These are phyloP conservation scores for Vitis hybrid DNA, from an alignment of 177 flowering plant genomes.

Conservation along the genomic window DNA sequence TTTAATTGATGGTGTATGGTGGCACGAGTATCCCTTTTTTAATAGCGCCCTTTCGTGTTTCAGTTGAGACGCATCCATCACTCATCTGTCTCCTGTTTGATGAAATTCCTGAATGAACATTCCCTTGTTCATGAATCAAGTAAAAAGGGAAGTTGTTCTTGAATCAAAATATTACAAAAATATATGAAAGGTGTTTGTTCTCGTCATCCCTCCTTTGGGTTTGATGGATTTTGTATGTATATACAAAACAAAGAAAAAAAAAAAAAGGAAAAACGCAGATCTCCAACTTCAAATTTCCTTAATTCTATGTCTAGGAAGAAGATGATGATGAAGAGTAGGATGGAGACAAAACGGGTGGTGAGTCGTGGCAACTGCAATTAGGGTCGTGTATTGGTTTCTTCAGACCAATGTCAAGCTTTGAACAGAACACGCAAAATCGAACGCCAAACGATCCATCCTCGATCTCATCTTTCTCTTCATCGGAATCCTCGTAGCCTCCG, in stretches of 20 bases:
- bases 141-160: neutral
- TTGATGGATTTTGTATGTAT: slow-evolving; percentile 11
- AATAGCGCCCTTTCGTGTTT: too few species aligned
- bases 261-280: neutral
- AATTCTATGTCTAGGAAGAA: slow-evolving; percentile 8
- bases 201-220: slow-evolving; percentile 2
- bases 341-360: slow-evolving; percentile 27
- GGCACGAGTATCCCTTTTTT: too few species aligned
- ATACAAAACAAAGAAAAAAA: slow-evolving; percentile 10
- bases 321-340: slow-evolving; percentile 24
- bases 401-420: slow-evolving; percentile 47
- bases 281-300: too few species aligned
- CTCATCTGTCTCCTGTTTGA: slow-evolving; percentile 10
- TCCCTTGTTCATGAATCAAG: neutral
- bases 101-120: slow-evolving; percentile 13
- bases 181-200: too few species aligned
- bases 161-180: neutral
- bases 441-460: slow-evolving; percentile 16
- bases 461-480: slow-evolving; percentile 20
- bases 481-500: slow-evolving; percentile 12
- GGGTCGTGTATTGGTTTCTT: slow-evolving; percentile 45
- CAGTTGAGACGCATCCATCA: too few species aligned
- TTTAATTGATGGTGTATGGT: too few species aligned
- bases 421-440: slow-evolving; percentile 59
- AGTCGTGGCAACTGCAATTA: slow-evolving; percentile 45